A percentile compares a stretch with the other conserved stretches of the same genome.
Conservation (phyloP, 495 filamentous ascomycete genomes). For the Apiosordaria backusii region DNA sequence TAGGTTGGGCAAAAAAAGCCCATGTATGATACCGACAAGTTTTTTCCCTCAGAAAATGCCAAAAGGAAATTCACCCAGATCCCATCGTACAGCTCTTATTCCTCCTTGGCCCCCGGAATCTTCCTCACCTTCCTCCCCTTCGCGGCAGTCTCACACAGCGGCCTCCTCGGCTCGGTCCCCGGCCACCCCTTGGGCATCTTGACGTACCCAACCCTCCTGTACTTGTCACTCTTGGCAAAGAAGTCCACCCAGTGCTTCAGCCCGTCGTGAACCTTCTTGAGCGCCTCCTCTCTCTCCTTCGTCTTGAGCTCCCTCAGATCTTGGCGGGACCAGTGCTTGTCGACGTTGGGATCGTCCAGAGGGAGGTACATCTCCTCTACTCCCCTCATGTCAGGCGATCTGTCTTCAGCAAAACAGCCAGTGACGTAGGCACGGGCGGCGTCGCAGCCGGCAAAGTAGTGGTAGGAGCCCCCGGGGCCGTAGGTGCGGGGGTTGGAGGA, state of each 20-base stretch:
- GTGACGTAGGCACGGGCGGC: slow-evolving; percentile 91
- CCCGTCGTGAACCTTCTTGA: slow-evolving; percentile 51
- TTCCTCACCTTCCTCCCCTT: slow-evolving; percentile 41
- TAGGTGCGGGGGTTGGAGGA: slow-evolving; percentile 69
- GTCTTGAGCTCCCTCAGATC: slow-evolving; percentile 56
- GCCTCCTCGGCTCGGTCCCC: slow-evolving; percentile 38
- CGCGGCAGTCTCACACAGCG: slow-evolving; percentile 45
- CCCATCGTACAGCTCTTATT: slow-evolving; percentile 13
- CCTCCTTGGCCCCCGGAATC: slow-evolving; percentile 28
- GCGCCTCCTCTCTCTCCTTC: slow-evolving; percentile 50
- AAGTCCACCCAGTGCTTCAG: slow-evolving; percentile 68
- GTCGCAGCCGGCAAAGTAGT: slow-evolving; percentile 82
- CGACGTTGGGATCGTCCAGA: slow-evolving; percentile 58
- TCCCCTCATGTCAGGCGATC: slow-evolving; percentile 75
- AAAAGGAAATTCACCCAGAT: neutral
- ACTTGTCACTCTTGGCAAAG: slow-evolving; percentile 73
- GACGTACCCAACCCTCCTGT: slow-evolving; percentile 68
- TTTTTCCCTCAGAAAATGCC: neutral
- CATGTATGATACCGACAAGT: neutral
- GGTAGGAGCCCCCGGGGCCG: slow-evolving; percentile 85
- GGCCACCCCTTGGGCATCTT: slow-evolving; percentile 46
- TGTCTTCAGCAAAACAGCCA: slow-evolving; percentile 87
- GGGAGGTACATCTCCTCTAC: slow-evolving; percentile 89
- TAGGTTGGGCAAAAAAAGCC: neutral
- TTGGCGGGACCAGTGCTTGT: slow-evolving; percentile 43